Percentiles rank a stretch among this genome's conserved stretches.
These are phyloP conservation scores for Musa itinerans DNA, from an alignment of 176 grass and related monocot species.

Conservation along the genomic window DNA sequence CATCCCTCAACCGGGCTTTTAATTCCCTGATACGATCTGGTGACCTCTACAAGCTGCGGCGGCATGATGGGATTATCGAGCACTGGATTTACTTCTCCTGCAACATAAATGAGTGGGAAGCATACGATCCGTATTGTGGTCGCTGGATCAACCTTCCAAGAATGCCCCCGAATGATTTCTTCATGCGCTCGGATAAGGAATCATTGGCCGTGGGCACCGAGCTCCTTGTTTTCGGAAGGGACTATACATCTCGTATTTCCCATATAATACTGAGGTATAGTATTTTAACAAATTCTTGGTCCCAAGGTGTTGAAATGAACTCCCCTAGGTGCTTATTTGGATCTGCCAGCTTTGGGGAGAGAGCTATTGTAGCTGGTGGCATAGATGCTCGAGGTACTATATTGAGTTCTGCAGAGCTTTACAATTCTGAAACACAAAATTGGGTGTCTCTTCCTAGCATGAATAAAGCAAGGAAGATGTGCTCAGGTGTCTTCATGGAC, in stretches of 20 bases:
- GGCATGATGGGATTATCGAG: conserved; percentile 53
- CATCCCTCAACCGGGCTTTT: conserved; percentile 57
- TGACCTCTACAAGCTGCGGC: conserved; percentile 59
- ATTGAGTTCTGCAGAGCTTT: conserved; percentile 66
- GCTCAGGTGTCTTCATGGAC: conserved; percentile 88
- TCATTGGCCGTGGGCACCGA: conserved; percentile 89
- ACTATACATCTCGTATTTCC: conserved; percentile 32
- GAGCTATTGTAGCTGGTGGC: conserved; percentile 86
- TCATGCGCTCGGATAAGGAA: conserved; percentile 90
- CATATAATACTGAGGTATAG: conserved; percentile 88
- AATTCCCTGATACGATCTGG: conserved; percentile 57
- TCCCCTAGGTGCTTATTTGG: conserved; percentile 89
- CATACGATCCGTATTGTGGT: conserved; percentile 65
- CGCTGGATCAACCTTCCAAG: conserved; percentile 86
- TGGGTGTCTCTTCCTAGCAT: conserved; percentile 81
- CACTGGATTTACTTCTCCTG: conserved; percentile 98
- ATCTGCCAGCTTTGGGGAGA: conserved; percentile 86
- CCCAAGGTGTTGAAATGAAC: conserved; percentile 76
- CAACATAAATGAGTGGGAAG: conserved; percentile 83
- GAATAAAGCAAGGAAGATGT: conserved; percentile 76
- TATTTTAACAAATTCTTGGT: conserved; percentile 93
- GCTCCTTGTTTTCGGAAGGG: conserved; percentile 87
- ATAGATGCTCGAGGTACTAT: conserved; percentile 54
- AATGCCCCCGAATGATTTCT: conserved; percentile 90
- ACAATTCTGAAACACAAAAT: conserved; percentile 69